A percentile compares a stretch with the other conserved stretches of the same genome.
Evolutionary conservation across 2,329 filamentous ascomycete species (phyloP).

Genomic region (Teratosphaeria nubilosa): DNA sequence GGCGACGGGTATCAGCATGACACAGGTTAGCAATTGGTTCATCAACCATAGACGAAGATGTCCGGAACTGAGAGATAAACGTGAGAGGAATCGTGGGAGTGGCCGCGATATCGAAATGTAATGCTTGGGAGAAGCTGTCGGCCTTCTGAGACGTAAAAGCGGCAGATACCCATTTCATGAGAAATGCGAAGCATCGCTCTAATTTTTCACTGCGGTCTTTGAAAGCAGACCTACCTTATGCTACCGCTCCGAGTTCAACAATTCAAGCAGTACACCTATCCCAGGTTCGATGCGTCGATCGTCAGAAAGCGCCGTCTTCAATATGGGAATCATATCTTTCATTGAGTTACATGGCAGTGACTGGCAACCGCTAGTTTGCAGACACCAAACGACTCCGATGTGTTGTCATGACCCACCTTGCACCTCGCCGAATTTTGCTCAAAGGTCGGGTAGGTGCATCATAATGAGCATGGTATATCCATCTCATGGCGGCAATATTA

Average conservation of each 20-base stretch:
- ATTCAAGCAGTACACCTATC: neutral
- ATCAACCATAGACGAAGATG: conserved; percentile 29
- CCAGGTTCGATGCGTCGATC: too few relatives aligned
- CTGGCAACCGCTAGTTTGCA: neutral
- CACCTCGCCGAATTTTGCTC: neutral
- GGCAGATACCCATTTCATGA: neutral
- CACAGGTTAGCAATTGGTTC: conserved; percentile 32
- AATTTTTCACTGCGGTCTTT: too few relatives aligned
- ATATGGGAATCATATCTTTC: neutral
- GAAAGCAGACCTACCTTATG: too few relatives aligned
- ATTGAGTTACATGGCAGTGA: neutral
- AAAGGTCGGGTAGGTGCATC: neutral
- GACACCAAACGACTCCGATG: neutral
- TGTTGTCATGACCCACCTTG: neutral
- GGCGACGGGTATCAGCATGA: conserved; percentile 29
- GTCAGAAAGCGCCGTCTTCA: neutral
- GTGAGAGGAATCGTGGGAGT: conserved; percentile 16
- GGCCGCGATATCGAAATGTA: neutral
- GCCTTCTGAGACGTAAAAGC: neutral
- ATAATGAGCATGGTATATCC: neutral
- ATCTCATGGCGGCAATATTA: neutral
- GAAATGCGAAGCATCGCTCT: neutral
- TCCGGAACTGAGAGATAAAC: conserved; percentile 28
- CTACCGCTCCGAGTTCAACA: neutral
- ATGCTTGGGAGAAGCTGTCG: neutral